These are phyloP conservation scores for Sphaerosporella brunnea DNA, from an alignment of 495 filamentous ascomycete species.

Conservation along the genomic window DNA sequence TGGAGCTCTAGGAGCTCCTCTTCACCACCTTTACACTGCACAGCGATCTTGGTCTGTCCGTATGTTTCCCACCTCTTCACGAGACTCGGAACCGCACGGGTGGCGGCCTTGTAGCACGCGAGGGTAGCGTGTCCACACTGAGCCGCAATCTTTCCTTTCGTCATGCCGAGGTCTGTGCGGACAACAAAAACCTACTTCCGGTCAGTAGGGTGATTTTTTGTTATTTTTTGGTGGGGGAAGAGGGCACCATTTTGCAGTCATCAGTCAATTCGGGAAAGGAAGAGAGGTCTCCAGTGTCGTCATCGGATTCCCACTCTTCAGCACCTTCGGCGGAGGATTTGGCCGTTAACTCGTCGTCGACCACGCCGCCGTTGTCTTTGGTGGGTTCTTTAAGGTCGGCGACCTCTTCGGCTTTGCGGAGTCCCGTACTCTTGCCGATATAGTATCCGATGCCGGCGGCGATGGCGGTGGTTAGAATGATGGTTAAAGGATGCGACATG, in stretches of 20 bases:
- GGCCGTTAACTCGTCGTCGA: slow-evolving; percentile 4
- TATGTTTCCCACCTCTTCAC: slow-evolving; percentile 64
- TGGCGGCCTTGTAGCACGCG: slow-evolving; percentile 75
- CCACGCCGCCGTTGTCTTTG: neutral
- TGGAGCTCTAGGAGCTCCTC: slow-evolving; percentile 64
- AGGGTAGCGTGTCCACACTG: slow-evolving; percentile 93
- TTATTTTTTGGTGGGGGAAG: neutral
- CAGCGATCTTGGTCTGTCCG: slow-evolving; percentile 82
- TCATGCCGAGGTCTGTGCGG: slow-evolving; percentile 87
- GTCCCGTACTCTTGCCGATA: slow-evolving; percentile 20
- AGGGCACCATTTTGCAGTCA: slow-evolving; percentile 74
- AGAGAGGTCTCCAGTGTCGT: slow-evolving; percentile 12
- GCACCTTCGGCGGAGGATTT: neutral
- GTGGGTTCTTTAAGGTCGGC: slow-evolving; percentile 3
- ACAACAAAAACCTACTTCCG: slow-evolving; percentile 44
- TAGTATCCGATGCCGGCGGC: slow-evolving; percentile 20
- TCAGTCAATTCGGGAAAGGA: slow-evolving; percentile 37
- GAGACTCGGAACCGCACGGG: slow-evolving; percentile 39
- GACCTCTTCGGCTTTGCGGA: slow-evolving; percentile 10
- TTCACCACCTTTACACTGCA: slow-evolving; percentile 61
- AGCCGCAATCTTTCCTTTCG: slow-evolving; percentile 96
- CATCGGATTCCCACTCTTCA: slow-evolving; percentile 4
- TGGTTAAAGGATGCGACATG: neutral
- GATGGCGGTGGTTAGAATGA: slow-evolving; percentile 8
- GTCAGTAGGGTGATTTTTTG: neutral